Evolutionary conservation across 2,329 filamentous ascomycete species (phyloP).

Genomic region (Rutstroemia sp.): DNA sequence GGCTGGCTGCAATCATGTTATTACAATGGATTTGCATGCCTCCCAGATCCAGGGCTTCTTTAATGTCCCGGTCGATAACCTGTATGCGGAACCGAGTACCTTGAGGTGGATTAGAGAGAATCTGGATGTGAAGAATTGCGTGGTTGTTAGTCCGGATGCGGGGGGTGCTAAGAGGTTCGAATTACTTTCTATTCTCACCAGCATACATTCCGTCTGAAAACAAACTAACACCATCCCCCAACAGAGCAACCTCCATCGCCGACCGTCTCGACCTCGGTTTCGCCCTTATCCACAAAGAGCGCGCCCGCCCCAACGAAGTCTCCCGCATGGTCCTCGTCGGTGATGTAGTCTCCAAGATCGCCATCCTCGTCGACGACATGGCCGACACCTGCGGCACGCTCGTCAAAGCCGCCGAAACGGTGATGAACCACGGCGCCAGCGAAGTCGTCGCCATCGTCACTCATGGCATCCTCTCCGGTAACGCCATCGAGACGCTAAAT

Average conservation of each 20-base stretch:
- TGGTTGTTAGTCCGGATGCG: constrained; percentile 92
- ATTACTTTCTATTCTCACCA: background rate
- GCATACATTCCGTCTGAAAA: background rate
- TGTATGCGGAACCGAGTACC: constrained; percentile 91
- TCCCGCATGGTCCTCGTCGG: constrained; percentile 94
- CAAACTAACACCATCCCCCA: background rate
- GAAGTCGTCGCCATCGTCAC: constrained; percentile 94
- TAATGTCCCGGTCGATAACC: constrained; percentile 67
- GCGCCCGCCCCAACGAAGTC: constrained; percentile 83
- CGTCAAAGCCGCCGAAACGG: constrained; percentile 80
- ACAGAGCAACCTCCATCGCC: constrained; percentile 79
- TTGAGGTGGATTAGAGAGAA: constrained; percentile 88
- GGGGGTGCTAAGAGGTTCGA: constrained; percentile 80
- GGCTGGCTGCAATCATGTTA: constrained; percentile 85
- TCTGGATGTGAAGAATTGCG: constrained; percentile 70
- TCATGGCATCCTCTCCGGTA: constrained; percentile 83
- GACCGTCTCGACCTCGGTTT: constrained; percentile 86
- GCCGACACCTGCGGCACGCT: constrained; percentile 89
- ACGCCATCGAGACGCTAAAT: constrained; percentile 69
- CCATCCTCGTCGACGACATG: constrained; percentile 97
- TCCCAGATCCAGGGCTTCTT: constrained; percentile 96
- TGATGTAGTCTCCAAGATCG: constrained; percentile 82
- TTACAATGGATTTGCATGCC: constrained; percentile 93
- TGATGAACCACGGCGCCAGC: constrained; percentile 78
- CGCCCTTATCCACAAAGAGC: constrained; percentile 94